Base-by-base conservation (phyloP, 2,329 filamentous ascomycete genomes). In the Arachnopeziza araneosa region DNA sequence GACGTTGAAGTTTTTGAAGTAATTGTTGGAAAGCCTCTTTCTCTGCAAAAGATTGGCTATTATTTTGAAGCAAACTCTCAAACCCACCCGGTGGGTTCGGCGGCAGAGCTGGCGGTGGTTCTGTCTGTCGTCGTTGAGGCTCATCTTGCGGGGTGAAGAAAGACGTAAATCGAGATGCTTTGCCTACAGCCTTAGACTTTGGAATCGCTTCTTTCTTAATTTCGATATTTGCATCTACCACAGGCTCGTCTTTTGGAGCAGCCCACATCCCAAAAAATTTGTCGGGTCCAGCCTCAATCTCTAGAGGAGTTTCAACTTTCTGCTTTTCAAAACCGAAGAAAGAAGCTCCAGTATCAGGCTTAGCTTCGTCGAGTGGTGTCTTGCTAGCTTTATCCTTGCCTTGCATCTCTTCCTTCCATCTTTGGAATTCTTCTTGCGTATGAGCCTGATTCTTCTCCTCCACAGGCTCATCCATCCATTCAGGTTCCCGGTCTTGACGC, bases 351-450 rank as follows among this genome's bases (percentile, higher is more conserved):
- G 74, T 60, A 52, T 74, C 69, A n/a, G 72, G 70, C 54, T 71
- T 71, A 52, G 68, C 67, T 60, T 79, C 77, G 24, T 77, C 74
- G 12, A 69, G 67, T 44, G 70, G 61, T 14, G 67, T 62, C 55
- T 69, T 70, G 36, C 54, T 57, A 58, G 65, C 58, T 50, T 67
- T 71, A 50, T 71, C 67, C 56, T 69, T 70, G 51, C 63, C 67
- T 61, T 66, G 62, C 91, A 96, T 96, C 64, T 82, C 83, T 68
- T 96, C 91, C 81, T 96, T 96, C 86, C 93, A 97, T 67, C 90
- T 90, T 76, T 96, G 88, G 74, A 97, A 96, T 66, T 97, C 93
- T 70, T 96, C 92, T 69, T 91, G 88, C 0, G 92, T 96, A 68
- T 91, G 89, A 5, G 81, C 83, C 68, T 88, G 84, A 44, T 83